Evolutionary conservation across 169 alveolate genomes (phyloP).

Genomic region (Plasmodium ovale): DNA sequence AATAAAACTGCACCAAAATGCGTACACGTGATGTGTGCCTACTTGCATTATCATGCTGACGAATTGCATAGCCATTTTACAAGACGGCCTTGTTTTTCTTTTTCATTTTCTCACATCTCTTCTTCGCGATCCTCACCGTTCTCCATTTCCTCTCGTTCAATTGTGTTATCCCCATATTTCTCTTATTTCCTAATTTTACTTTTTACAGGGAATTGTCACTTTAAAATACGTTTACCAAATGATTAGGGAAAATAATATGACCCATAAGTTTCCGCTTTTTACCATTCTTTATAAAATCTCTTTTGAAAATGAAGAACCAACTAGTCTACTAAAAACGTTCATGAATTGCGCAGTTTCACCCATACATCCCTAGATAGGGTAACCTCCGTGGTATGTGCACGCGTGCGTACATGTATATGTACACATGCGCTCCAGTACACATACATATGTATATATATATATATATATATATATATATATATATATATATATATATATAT

Average conservation of each 20-base stretch:
- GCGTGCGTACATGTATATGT: neutral
- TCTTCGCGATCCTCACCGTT: too few species aligned
- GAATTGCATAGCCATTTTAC: neutral
- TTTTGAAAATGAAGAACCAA: slow-evolving; percentile 68
- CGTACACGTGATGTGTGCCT: too few species aligned
- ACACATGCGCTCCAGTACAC: neutral
- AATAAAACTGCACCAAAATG: too few species aligned
- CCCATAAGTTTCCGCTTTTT: slow-evolving; percentile 58
- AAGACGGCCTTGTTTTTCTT: neutral
- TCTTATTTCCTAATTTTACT: too few species aligned
- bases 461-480: slow-evolving; percentile 3
- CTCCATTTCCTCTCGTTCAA: too few species aligned
- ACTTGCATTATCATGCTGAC: neutral
- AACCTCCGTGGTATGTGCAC: too few species aligned
- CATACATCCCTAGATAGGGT: slow-evolving; percentile 1
- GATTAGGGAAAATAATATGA: slow-evolving; percentile 32
- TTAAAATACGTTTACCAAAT: slow-evolving; percentile 53
- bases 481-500: neutral
- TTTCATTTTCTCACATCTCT: neutral
- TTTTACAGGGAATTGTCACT: slow-evolving; percentile 59
- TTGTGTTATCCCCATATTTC: too few species aligned
- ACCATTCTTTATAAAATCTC: slow-evolving; percentile 64
- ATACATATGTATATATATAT: neutral
- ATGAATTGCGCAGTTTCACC: slow-evolving; percentile 9
- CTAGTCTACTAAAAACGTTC: slow-evolving; percentile 34